These are phyloP conservation scores for Mrakia hoshinonis DNA, from an alignment of 768 basidiomycete genomes.

Conservation along the genomic window DNA sequence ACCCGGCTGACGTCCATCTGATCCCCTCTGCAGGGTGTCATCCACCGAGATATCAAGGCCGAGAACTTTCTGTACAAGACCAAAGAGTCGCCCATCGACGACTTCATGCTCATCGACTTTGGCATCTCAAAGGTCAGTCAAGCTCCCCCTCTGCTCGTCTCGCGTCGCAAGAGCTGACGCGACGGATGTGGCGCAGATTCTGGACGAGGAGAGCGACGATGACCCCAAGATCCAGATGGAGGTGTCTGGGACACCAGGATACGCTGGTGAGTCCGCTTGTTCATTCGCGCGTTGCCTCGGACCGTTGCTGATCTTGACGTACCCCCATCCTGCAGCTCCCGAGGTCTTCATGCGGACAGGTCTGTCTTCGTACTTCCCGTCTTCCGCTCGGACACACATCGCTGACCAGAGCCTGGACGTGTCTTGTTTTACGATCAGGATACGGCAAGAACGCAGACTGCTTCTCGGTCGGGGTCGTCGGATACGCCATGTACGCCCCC, in stretches of 20 bases:
- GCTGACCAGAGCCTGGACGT: too few relatives aligned
- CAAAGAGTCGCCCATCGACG: conserved; percentile 18
- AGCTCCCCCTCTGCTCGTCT: background rate
- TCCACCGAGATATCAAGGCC: conserved; percentile 27
- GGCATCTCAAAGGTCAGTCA: conserved; percentile 21
- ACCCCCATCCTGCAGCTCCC: conserved; percentile 1
- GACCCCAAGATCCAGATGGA: conserved; percentile 27
- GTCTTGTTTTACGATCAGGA: too few relatives aligned
- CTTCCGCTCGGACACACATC: too few relatives aligned
- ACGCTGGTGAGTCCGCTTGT: conserved; percentile 16
- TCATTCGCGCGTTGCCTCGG: background rate
- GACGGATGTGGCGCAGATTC: conserved; percentile 1
- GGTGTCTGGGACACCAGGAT: conserved; percentile 26
- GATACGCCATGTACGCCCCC: conserved; percentile 18
- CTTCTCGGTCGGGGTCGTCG: conserved; percentile 25
- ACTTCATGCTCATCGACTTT: conserved; percentile 28
- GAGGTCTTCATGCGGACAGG: conserved; percentile 25
- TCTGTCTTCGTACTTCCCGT: too few relatives aligned
- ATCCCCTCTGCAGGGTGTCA: conserved; percentile 9
- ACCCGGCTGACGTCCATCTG: background rate
- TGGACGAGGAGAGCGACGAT: conserved; percentile 4
- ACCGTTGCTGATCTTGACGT: background rate
- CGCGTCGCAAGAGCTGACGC: background rate
- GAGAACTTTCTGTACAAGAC: conserved; percentile 27
- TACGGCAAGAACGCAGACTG: conserved; percentile 28